Evolutionary conservation across 2,329 filamentous ascomycete species (phyloP), one percentile per base, ranked within the genome.

Genomic region (Fusarium chaquense): DNA sequence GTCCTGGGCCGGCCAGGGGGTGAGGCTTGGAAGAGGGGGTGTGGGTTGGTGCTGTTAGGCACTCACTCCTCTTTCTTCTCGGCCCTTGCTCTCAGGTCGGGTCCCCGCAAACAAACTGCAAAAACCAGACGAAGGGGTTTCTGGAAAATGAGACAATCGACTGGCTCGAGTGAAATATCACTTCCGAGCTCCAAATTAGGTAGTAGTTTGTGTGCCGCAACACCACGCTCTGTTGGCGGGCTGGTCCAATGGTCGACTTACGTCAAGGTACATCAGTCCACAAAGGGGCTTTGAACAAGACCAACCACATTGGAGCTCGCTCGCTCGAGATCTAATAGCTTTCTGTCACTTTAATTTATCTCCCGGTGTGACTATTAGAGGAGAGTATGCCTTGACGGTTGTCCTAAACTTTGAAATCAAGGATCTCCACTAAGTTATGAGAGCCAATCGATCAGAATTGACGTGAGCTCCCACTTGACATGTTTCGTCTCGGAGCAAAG

Each of bases 221-320:
- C 62, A 69, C 60, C 57, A 69, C 46, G 32, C 55, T 65, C 54
- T 72, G 73, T 73, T 65, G 70, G 64, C 64, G 71, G 55, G 43
- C 62, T 54, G 61, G 55, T 53, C 46, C 22, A 58, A 43, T n/a
- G 58, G 46, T 65, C 66, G 65, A 73, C 67, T 71, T 76, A 76
- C 71, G 75, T 75, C 74, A 75, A 76, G 69, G 66, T 55, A 66
- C 69, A 69, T 75, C 69, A 71, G 69, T 73, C 73, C 71, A 75
- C 69, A 75, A 61, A 55, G 58, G 49, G 65, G 54, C 56, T 61
- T 60, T 62, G 52, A 58, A 57, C 49, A 65, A 72, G 59, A 62
- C 73, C 67, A 74, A 73, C 65, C 51, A 58, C 63, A 73, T 59
- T 62, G 62, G 67, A 65, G 56, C 58, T 64, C 38, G 47, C 61